phyloP scores from a whole-genome alignment of 2,329 filamentous ascomycete species.

The Aspergillus proliferans region DNA sequence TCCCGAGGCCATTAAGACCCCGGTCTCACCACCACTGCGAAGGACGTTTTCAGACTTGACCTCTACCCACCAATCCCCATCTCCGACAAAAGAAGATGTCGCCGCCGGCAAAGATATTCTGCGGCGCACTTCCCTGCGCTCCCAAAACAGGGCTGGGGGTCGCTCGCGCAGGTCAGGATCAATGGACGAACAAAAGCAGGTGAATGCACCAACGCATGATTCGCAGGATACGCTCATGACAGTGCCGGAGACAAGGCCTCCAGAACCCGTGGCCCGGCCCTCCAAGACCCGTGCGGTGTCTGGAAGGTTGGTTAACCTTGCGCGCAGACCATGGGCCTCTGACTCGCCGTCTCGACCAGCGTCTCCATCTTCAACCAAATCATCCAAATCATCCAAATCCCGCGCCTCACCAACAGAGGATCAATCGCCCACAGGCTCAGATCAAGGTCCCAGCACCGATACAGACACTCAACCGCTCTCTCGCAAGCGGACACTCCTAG shows the following conservation, averaged over 20 bases:
- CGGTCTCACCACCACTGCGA: conserved; percentile 36
- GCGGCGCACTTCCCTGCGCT: conserved; percentile 35
- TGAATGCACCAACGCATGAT: conserved; percentile 16
- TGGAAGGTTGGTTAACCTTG: conserved; percentile 46
- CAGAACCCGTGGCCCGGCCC: conserved; percentile 27
- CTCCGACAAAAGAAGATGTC: conserved; percentile 32
- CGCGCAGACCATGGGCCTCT: conserved; percentile 46
- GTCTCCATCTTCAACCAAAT: conserved; percentile 41
- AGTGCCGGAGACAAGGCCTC: conserved; percentile 22
- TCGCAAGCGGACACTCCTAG: conserved; percentile 27
- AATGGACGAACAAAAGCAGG: conserved; percentile 30
- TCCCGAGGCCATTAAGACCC: conserved; percentile 32
- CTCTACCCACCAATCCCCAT: conserved; percentile 34
- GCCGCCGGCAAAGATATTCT: conserved; percentile 37
- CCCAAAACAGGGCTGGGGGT: conserved; percentile 26
- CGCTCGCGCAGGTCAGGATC: conserved; percentile 34
- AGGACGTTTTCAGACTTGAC: conserved; percentile 47
- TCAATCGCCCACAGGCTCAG: conserved; percentile 18
- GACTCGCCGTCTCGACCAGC: conserved; percentile 41
- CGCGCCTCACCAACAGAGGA: conserved; percentile 22
- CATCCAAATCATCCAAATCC: conserved; percentile 20
- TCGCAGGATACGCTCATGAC: conserved; percentile 13
- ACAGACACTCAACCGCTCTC: conserved; percentile 13
- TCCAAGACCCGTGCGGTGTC: conserved; percentile 44
- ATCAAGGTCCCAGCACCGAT: conserved; percentile 16